Evolutionary conservation across 495 filamentous ascomycete genomes (phyloP), one percentile per base, ranked within the genome.

Genomic region (Penicillium silybi): DNA sequence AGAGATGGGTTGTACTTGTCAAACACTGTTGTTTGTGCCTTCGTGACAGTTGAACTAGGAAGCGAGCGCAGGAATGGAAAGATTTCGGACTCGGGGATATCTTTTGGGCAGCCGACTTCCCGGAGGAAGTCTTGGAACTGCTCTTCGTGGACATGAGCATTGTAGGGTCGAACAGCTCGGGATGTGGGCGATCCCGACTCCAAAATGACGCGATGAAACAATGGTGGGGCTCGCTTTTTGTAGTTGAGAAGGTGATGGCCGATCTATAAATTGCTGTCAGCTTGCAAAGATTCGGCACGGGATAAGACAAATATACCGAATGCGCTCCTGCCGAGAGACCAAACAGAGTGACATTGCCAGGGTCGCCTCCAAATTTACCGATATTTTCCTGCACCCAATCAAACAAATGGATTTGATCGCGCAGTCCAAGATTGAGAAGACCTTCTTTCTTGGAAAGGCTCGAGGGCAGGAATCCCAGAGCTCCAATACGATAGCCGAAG

Each of bases 371-470:
- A 62, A 87, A 81, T 0, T 61, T 65, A 9, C 58, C 70, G 25
- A 84, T 80, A 53, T 85, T 86, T 9, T 80, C 71, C 52, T 75
- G 69, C 11, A 86, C 78, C 84, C 84, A 86, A 61, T 80, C 64
- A 42, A 88, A 70, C 40, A 81, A 44, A 25, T 75, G 57, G 19
- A 78, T 61, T 57, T 87, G 84, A 63, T 88, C 84, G 54, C 77
- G 79, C 44, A 88, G 62, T 13, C 85, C 85, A 9, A 86, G 62
- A 57, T 88, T 88, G 47, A 85, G 58, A 26, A 80, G 6, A 0
- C 79, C 81, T 41, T 81, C 77, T 41, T 75, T 72, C 4, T 76
- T 76, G 0, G 74, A 72, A 42, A 78, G 26, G 5, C 56, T 66
- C 1, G 78, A 80, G 4, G 83, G 75, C 27, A 86, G 48, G 54